Evolutionary conservation across 495 filamentous ascomycete species (phyloP), one percentile per base, ranked within the genome.

Genomic region (Hypoxylon fragiforme): DNA sequence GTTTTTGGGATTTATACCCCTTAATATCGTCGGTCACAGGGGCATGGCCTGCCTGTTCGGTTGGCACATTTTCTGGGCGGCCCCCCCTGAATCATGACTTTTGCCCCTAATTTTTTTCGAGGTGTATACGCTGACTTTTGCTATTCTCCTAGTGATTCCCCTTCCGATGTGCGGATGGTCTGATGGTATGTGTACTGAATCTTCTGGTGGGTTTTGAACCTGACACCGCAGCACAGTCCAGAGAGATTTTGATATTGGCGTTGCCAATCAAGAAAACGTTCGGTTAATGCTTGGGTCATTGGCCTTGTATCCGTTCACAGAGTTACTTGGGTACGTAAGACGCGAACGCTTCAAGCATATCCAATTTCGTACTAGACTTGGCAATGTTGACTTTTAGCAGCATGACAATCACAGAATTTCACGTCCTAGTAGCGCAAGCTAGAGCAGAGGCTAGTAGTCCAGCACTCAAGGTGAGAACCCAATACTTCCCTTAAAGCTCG

Each of bases 161-260:
- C 70, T 92, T 32, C 89, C 85, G 39, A 77, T 91, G 61, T 89
- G 85, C 65, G 83, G 75, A 15, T 95, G 90, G 90, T 78, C 87
- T 19, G 83, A 63, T 56, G 81, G 89, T 91, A 75, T 59, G 79
- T 28, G 21, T 44, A 24, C 15, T 13, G 36, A 18, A 24, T 21
- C 21, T 35, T 48, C n/a, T 53, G 20, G 22, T 8, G 11, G 13
- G 32, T 37, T 16, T 40, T 53, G 44, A 56, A n/a, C 26, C 44
- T 46, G 42, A 52, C 15, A 15, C 12, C 39, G 14, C n/a, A 38
- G 28, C 43, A 50, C 60, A 91, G 87, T 83, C 49, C 72, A 76
- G 41, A 77, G 84, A 53, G 79, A 82, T 32, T 76, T 78, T 46
- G 77, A 77, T 18, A 87, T 90, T 51, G 88, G 88, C 30, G 65